Conservation (phyloP, 164 flowering plant genomes). For the Liquidambar formosana region DNA sequence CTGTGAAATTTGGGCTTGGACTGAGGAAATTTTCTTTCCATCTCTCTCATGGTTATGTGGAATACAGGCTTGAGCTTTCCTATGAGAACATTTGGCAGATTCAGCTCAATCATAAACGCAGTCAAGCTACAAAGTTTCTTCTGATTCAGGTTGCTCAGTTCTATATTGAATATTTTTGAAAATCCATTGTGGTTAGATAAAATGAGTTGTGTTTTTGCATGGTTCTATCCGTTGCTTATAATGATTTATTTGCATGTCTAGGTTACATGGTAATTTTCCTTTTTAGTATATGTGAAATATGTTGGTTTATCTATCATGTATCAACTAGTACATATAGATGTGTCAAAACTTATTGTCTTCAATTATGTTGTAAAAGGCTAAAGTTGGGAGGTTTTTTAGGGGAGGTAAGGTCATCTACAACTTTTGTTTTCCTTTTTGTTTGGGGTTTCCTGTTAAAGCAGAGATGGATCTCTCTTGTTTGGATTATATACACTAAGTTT, state of each 20-base stretch:
- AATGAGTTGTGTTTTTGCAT: not conserved
- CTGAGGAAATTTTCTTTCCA: constrained; percentile 32
- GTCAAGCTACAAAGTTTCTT: constrained; percentile 38
- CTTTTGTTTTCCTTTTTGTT: too few species aligned
- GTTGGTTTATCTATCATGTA: not conserved
- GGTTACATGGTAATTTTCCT: not conserved
- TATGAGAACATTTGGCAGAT: constrained; percentile 70
- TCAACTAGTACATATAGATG: too few species aligned
- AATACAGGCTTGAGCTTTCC: constrained; percentile 53
- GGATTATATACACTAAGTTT: too few species aligned
- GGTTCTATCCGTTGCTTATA: not conserved
- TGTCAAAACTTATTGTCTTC: too few species aligned
- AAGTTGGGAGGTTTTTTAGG: too few species aligned
- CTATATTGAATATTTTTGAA: not conserved
- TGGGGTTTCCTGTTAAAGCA: too few species aligned
- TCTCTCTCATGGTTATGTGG: constrained; percentile 14
- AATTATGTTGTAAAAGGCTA: too few species aligned
- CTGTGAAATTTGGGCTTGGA: constrained; percentile 50
- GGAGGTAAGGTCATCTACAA: too few species aligned
- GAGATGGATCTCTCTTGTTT: too few species aligned
- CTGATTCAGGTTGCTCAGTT: constrained; percentile 56
- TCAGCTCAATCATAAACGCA: constrained; percentile 44
- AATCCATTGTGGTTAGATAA: not conserved
- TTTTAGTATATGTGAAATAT: not conserved
- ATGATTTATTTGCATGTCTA: not conserved